phyloP scores from a whole-genome alignment of 2,329 filamentous ascomycete species.

The Aureobasidium mangrovei region DNA sequence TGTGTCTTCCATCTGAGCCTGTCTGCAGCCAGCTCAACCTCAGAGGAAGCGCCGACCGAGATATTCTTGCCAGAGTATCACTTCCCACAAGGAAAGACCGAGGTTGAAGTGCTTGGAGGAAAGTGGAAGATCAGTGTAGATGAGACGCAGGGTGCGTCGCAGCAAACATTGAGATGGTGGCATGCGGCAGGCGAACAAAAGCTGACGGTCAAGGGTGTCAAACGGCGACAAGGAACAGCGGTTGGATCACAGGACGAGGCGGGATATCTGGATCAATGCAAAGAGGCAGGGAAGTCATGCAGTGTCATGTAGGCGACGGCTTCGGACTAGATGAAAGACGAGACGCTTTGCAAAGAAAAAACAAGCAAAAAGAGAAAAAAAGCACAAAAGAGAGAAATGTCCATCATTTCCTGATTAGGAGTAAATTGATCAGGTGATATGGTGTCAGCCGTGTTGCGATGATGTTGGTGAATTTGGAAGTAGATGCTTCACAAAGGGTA shows the following conservation, averaged over 20 bases:
- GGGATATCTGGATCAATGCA: conserved; percentile 63
- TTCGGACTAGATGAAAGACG: no score
- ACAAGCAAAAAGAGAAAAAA: neutral
- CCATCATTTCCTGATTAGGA: neutral
- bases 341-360: neutral
- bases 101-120: conserved; percentile 69
- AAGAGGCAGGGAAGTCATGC: conserved; percentile 16
- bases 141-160: conserved; percentile 49
- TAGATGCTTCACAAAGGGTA: neutral
- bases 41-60: conserved; percentile 62
- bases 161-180: conserved; percentile 86
- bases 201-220: conserved; percentile 65
- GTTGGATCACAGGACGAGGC: conserved; percentile 49
- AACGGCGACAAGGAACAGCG: conserved; percentile 44
- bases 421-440: conserved; percentile 8
- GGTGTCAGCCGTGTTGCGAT: neutral
- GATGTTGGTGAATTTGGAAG: neutral
- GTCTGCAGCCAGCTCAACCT: conserved; percentile 49
- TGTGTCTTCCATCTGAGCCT: conserved; percentile 70
- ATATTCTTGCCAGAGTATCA: conserved; percentile 87
- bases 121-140: conserved; percentile 80
- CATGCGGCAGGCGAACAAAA: conserved; percentile 77
- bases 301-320: neutral
- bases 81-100: conserved; percentile 66
- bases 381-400: neutral